phyloP scores from a whole-genome alignment of 2,329 filamentous ascomycete species.

The Hypoxylon sp. region DNA sequence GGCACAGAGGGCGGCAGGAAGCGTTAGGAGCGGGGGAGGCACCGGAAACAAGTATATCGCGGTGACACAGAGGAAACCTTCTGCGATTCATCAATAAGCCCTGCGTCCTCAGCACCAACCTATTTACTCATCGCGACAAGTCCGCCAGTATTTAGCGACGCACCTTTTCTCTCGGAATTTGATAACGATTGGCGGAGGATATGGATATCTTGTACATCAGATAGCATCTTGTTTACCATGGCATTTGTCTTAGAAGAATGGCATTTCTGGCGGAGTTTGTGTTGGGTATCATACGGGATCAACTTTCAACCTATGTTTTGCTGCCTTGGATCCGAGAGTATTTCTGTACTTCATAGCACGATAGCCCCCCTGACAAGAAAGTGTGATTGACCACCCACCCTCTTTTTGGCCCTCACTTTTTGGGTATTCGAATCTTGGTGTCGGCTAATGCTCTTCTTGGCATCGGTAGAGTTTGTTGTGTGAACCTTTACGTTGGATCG shows the following conservation, averaged over 20 bases:
- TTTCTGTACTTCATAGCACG: slow-evolving; percentile 17
- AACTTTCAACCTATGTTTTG: slow-evolving; percentile 19
- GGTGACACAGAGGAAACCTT: neutral
- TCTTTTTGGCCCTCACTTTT: neutral
- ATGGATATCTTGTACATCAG: slow-evolving; percentile 31
- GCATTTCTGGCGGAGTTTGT: slow-evolving; percentile 29
- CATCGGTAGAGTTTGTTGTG: neutral
- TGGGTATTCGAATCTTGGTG: slow-evolving; percentile 17
- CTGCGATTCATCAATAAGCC: neutral
- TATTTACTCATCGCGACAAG: neutral
- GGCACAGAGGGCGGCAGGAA: slow-evolving; percentile 53
- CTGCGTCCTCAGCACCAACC: neutral
- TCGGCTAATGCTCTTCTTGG: neutral
- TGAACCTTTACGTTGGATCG: slow-evolving; percentile 15
- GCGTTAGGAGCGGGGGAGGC: slow-evolving; percentile 33
- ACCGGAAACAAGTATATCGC: neutral
- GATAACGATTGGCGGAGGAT: slow-evolving; percentile 2
- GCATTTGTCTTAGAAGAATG: too few relatives aligned
- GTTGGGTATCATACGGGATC: slow-evolving; percentile 31
- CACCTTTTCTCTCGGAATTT: slow-evolving; percentile 8
- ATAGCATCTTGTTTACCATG: slow-evolving; percentile 29
- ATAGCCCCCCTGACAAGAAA: neutral
- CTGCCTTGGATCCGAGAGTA: slow-evolving; percentile 2
- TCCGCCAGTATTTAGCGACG: neutral
- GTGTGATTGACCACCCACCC: neutral